phyloP scores from a whole-genome alignment of 1,139 yeast species.

The Taphrina flavorubra region DNA sequence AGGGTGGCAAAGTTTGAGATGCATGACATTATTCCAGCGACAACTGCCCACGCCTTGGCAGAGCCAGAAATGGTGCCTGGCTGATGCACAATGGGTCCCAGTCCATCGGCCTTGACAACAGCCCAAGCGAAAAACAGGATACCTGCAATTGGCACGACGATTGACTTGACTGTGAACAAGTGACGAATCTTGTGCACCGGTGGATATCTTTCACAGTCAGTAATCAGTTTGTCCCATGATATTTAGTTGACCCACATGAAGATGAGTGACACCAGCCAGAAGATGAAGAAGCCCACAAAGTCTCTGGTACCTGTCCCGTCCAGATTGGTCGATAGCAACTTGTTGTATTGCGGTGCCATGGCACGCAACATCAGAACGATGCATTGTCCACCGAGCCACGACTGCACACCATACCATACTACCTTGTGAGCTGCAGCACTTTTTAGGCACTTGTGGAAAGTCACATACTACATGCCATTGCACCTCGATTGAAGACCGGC shows the following conservation, averaged over 20 bases:
- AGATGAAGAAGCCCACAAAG: conserved; percentile 53
- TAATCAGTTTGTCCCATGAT: background rate
- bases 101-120: conserved; percentile 51
- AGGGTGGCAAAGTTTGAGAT: conserved; percentile 55
- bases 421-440: conserved; percentile 9
- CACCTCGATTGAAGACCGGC: conserved; percentile 52
- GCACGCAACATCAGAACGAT: conserved; percentile 47
- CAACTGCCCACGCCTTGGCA: conserved; percentile 51
- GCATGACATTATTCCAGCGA: conserved; percentile 52
- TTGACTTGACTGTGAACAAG: conserved; percentile 53
- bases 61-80: conserved; percentile 48
- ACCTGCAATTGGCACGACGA: conserved; percentile 52
- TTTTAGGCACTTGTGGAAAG: background rate
- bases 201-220: conserved; percentile 10
- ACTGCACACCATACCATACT: conserved; percentile 54
- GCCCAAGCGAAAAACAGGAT: conserved; percentile 50
- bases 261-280: conserved; percentile 53
- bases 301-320: conserved; percentile 52
- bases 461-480: conserved; percentile 50
- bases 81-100: conserved; percentile 49
- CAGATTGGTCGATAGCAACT: conserved; percentile 53
- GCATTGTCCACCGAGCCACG: conserved; percentile 48
- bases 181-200: conserved; percentile 53
- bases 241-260: conserved; percentile 48
- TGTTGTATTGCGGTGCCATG: conserved; percentile 53